phyloP scores from a whole-genome alignment of 1,284 basidiomycete species.

The Neolentinus lepideus region DNA sequence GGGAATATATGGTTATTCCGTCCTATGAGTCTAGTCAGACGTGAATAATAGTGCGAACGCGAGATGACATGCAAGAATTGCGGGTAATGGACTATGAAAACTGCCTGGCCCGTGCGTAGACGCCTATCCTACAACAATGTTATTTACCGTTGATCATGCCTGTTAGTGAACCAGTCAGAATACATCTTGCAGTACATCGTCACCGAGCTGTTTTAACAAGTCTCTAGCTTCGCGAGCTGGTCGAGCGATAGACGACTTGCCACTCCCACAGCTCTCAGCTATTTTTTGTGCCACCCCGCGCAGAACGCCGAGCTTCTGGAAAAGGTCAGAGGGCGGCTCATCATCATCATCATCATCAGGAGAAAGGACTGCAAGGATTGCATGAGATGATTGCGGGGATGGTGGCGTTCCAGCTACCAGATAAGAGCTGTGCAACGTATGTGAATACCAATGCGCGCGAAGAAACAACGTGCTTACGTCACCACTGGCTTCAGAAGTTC shows the following conservation, averaged over 20 bases:
- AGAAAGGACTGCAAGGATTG: conserved; percentile 57
- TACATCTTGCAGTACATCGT: conserved; percentile 14
- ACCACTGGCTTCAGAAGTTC: conserved; percentile 65
- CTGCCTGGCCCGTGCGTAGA: too few relatives aligned
- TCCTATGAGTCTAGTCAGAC: too few relatives aligned
- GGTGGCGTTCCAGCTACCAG: conserved; percentile 58
- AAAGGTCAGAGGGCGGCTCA: conserved; percentile 29
- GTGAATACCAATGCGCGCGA: conserved; percentile 4
- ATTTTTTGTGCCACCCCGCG: conserved; percentile 71
- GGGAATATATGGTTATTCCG: too few relatives aligned
- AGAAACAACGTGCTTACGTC: conserved; percentile 32
- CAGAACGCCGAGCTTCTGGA: conserved; percentile 59
- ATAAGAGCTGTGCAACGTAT: conserved; percentile 33
- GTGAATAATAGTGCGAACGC: too few relatives aligned
- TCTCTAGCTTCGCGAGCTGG: conserved; percentile 86
- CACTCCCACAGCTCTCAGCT: conserved; percentile 61
- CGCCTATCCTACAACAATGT: too few relatives aligned
- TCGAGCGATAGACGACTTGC: conserved; percentile 70
- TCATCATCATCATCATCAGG: conserved; percentile 37
- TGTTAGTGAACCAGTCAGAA: too few relatives aligned
- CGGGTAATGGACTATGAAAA: too few relatives aligned
- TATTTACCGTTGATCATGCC: neutral
- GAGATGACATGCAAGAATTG: too few relatives aligned
- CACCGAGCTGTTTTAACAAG: conserved; percentile 43
- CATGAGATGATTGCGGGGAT: conserved; percentile 56